phyloP scores from a whole-genome alignment of 192 early-diverging fungal species.

The Rhizophagus clarus region DNA sequence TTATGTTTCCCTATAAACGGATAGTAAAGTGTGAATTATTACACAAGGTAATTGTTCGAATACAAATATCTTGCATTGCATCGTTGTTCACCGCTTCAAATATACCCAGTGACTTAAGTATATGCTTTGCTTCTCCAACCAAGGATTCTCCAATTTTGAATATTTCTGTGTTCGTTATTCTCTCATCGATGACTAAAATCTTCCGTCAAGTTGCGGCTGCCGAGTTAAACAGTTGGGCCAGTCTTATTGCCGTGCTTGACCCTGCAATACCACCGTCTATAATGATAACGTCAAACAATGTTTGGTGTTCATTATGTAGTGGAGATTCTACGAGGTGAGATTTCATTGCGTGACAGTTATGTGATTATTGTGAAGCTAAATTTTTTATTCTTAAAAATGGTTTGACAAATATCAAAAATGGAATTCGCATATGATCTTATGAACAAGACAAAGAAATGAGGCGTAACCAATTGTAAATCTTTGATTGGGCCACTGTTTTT shows the following conservation, averaged over 20 bases:
- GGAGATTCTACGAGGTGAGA: too few relatives aligned
- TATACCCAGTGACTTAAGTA: constrained; percentile 13
- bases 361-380: too few relatives aligned
- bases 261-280: constrained; percentile 20
- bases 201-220: constrained; percentile 1
- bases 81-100: constrained; percentile 22
- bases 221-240: constrained; percentile 4
- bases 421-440: too few relatives aligned
- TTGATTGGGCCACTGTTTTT: too few relatives aligned
- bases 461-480: too few relatives aligned
- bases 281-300: constrained; percentile 15
- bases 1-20: constrained; percentile 16
- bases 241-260: constrained; percentile 1
- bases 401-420: too few relatives aligned
- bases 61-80: constrained; percentile 13
- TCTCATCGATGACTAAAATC: constrained; percentile 25
- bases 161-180: not conserved
- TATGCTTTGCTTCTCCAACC: constrained; percentile 8
- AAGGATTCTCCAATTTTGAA: constrained; percentile 33
- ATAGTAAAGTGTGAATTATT: too few relatives aligned
- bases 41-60: not conserved
- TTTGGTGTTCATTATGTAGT: not conserved
- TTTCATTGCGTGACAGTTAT: too few relatives aligned
- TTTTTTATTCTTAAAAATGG: too few relatives aligned
- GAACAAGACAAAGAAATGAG: too few relatives aligned